These are phyloP conservation scores for Chytriomyces confervae DNA, from an alignment of 192 early-diverging fungal species.

Conservation along the genomic window DNA sequence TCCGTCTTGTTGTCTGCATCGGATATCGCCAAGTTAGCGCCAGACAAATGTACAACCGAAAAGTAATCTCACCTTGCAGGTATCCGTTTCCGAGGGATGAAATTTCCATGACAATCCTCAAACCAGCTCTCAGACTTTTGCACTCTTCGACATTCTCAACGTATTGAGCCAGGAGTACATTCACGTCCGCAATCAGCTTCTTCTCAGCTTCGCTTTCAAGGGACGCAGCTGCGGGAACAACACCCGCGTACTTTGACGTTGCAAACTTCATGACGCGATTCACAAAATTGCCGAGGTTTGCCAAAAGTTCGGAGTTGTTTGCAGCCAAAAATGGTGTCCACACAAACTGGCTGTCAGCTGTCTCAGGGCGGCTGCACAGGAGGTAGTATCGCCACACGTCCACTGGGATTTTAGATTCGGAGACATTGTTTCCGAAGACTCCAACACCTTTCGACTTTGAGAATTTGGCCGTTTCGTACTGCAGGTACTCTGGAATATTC, in stretches of 20 bases:
- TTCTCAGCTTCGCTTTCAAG: conserved; percentile 66
- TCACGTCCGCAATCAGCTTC: conserved; percentile 82
- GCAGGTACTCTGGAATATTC: conserved; percentile 79
- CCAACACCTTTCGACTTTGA: conserved; percentile 95
- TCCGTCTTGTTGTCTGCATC: conserved; percentile 80
- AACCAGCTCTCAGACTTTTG: conserved; percentile 77
- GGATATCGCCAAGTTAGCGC: background rate
- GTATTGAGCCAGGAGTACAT: conserved; percentile 77
- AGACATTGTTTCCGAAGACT: conserved; percentile 96
- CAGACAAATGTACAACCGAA: background rate
- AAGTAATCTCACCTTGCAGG: conserved; percentile 64
- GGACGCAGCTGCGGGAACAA: conserved; percentile 66
- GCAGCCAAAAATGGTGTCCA: conserved; percentile 92
- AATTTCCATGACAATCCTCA: conserved; percentile 90
- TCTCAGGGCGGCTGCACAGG: conserved; percentile 89
- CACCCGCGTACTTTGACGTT: conserved; percentile 86
- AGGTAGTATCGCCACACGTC: conserved; percentile 99
- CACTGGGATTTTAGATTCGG: conserved; percentile 84
- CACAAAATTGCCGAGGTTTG: conserved; percentile 97
- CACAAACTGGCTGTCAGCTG: conserved; percentile 86
- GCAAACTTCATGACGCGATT: conserved; percentile 97
- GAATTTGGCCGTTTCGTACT: conserved; percentile 97
- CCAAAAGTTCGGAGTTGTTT: conserved; percentile 95
- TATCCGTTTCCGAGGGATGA: conserved; percentile 94
- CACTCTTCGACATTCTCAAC: conserved; percentile 79